Evolutionary conservation across 2,329 filamentous ascomycete species (phyloP).

Genomic region (Fusarium pseudonygamai): DNA sequence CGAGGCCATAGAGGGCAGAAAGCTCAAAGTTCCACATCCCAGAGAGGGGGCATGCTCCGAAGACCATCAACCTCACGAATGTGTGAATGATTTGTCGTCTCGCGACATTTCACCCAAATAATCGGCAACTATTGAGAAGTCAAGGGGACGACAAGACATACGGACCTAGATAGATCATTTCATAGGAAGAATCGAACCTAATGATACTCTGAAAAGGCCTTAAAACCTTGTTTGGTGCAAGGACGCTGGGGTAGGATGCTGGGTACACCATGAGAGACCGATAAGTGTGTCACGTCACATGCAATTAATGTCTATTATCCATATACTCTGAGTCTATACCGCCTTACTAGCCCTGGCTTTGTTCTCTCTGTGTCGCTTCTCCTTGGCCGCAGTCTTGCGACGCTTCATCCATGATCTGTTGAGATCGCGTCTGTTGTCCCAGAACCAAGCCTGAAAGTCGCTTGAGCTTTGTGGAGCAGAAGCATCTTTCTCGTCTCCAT

Average conservation of each 20-base stretch:
- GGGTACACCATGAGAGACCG: neutral
- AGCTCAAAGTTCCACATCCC: conserved; percentile 4
- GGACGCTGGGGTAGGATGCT: neutral
- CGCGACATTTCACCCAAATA: conserved; percentile 14
- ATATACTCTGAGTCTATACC: conserved; percentile 44
- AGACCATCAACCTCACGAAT: conserved; percentile 46
- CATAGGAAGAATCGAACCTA: neutral
- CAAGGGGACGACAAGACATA: neutral
- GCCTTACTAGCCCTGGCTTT: conserved; percentile 60
- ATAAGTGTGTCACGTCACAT: neutral
- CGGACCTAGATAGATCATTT: conserved; percentile 5
- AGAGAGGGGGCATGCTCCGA: conserved; percentile 45
- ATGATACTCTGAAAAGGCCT: neutral
- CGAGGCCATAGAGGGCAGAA: conserved; percentile 39
- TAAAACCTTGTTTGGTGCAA: neutral
- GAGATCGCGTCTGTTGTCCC: conserved; percentile 71
- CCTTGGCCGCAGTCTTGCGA: conserved; percentile 70
- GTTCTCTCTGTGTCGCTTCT: conserved; percentile 73
- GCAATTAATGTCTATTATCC: conserved; percentile 8
- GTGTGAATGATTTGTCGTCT: conserved; percentile 39
- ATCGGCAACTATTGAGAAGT: neutral
- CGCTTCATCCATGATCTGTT: conserved; percentile 74
- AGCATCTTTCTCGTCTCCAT: conserved; percentile 40
- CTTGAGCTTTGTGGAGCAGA: conserved; percentile 45
- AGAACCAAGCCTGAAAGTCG: conserved; percentile 75